Conservation (phyloP, 305 asterid species). For the Fraxinus albicans region DNA sequence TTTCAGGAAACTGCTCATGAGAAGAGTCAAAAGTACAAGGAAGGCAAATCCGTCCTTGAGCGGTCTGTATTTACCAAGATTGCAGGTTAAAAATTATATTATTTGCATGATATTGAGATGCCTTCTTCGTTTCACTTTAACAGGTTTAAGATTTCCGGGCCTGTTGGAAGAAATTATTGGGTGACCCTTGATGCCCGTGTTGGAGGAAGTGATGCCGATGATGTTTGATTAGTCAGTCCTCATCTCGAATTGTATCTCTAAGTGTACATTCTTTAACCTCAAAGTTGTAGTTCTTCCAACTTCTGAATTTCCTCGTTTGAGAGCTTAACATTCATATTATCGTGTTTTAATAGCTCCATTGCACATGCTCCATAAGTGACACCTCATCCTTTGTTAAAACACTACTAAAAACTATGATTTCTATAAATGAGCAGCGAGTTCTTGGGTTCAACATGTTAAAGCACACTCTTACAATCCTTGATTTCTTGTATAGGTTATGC, state of each 20-base stretch:
- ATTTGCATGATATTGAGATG: background rate
- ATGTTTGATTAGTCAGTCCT: constrained; percentile 27
- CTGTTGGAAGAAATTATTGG: constrained; percentile 75
- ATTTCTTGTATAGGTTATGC: background rate
- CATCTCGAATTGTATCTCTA: constrained; percentile 14
- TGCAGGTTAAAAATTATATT: background rate
- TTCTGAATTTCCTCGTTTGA: constrained; percentile 1
- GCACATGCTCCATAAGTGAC: background rate
- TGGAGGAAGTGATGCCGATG: constrained; percentile 67
- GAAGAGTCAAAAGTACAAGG: constrained; percentile 87
- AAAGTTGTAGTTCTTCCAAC: constrained; percentile 1
- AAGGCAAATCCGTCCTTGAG: constrained; percentile 95
- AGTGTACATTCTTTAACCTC: constrained; percentile 42
- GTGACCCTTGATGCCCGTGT: constrained; percentile 54
- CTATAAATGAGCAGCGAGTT: background rate
- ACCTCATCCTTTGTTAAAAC: background rate
- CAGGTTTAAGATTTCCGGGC: constrained; percentile 79
- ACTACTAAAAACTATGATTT: background rate
- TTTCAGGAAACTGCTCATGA: constrained; percentile 89
- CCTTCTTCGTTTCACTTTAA: background rate
- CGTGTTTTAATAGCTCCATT: background rate
- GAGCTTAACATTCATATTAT: background rate
- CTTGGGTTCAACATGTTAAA: background rate
- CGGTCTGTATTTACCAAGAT: constrained; percentile 47
- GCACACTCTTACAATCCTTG: background rate